Evolutionary conservation across 371 early-diverging fungal species (phyloP).

Genomic region (Haplosporangium sp.): DNA sequence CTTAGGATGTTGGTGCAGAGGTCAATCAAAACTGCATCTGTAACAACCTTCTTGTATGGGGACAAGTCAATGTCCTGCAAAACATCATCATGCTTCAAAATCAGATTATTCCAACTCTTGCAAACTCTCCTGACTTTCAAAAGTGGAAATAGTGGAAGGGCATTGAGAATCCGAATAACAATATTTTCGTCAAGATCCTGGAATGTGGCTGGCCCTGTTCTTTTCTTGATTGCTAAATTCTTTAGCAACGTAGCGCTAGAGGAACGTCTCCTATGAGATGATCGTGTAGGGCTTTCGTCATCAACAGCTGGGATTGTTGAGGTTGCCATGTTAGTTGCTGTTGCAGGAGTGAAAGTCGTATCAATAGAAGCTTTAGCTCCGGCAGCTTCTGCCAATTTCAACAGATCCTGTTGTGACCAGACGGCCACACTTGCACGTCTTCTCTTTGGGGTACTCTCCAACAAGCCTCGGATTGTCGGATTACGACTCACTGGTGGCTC

Average conservation of each 20-base stretch:
- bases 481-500: conserved; percentile 41
- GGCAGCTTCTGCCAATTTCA: conserved; percentile 63
- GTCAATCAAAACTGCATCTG: conserved; percentile 48
- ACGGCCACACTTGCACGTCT: conserved; percentile 85
- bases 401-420: conserved; percentile 81
- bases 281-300: background rate
- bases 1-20: conserved; percentile 34
- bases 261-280: conserved; percentile 1
- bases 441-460: conserved; percentile 58
- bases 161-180: conserved; percentile 19
- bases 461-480: conserved; percentile 52
- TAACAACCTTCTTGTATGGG: conserved; percentile 58
- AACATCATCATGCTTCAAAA: conserved; percentile 49
- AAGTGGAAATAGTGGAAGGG: conserved; percentile 19
- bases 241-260: background rate
- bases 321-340: conserved; percentile 13
- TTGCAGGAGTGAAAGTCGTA: conserved; percentile 10
- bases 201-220: conserved; percentile 32
- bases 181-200: conserved; percentile 34
- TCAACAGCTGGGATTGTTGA: background rate
- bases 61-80: conserved; percentile 59
- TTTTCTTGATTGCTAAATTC: conserved; percentile 14
- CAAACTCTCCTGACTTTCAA: conserved; percentile 42
- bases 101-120: conserved; percentile 45
- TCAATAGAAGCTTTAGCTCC: conserved; percentile 24